Evolutionary conservation across 2,329 filamentous ascomycete genomes (phyloP), one percentile per base, ranked within the genome.

Genomic region (Lasiodiplodia hormozganensis): DNA sequence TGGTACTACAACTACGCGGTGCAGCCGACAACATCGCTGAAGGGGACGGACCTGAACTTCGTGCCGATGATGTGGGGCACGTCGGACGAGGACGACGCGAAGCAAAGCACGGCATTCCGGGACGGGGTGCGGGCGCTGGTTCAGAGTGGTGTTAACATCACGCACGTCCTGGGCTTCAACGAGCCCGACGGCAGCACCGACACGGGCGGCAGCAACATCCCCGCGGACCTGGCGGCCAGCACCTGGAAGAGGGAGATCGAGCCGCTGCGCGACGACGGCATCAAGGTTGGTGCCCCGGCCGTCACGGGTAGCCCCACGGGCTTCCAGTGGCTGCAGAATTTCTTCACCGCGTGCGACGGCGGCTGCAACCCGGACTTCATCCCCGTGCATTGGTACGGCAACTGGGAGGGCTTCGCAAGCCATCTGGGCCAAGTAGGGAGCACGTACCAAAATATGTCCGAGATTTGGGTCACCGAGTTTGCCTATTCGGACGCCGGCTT

Each of bases 1-100:
- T 96, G 92, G 92, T 96, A 96, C 83, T 96, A 95, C 85, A 95
- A 94, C 82, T 96, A 94, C 79, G 79, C 81, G 31, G 75, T 83
- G 23, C 76, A 78, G 3, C 91, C 92, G 1, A 87, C 89, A 0
- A 70, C 83, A 0, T 81, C 81, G 52, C 90, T 85, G 75, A 21
- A 53, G 53, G 51, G 70, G 68, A 21, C 51, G 4, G 28, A 62
- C 31, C 87, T 95, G 72, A 85, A 92, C 77, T 96, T 93, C 78
- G 89, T 95, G 1, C 92, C 92, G 62, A 93, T 94, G 92, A 86
- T 94, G 69, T 95, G 90, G 90, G 91, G 91, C 38, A 82, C 87
- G 11, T 80, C 82, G 3, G 69, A 78, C 0, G 76, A 70, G 57
- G 71, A 72, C 64, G 72, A 84, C 68, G 14, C 12, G 23, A 16